phyloP scores from a whole-genome alignment of 768 basidiomycete species.

The Psilocybe azurescens region DNA sequence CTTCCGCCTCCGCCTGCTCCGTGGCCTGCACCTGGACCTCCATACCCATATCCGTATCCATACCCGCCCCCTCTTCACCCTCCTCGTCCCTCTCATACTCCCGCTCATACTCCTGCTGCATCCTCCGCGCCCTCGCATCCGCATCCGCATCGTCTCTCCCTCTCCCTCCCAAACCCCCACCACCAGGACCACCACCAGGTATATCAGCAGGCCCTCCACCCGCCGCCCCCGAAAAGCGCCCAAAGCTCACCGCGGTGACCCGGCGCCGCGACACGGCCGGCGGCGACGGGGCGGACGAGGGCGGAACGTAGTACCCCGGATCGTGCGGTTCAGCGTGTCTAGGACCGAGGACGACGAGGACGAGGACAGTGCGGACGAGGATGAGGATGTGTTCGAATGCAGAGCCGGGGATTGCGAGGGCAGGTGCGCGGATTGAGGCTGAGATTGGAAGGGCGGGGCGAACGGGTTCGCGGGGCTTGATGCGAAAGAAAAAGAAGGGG shows the following conservation, averaged over 20 bases:
- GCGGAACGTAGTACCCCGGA: no score
- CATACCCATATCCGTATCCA: slow-evolving; percentile 18
- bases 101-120: slow-evolving; percentile 9
- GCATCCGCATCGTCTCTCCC: no score
- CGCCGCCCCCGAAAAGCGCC: neutral
- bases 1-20: neutral
- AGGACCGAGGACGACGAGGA: no score
- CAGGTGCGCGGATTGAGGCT: no score
- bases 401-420: no score
- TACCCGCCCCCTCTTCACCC: slow-evolving; percentile 11
- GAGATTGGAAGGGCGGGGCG: no score
- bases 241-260: neutral
- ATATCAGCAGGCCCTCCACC: neutral
- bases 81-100: slow-evolving; percentile 33
- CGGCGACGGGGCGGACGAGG: no score
- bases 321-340: no score
- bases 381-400: no score
- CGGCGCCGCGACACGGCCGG: neutral
- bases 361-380: no score
- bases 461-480: no score
- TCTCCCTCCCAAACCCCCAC: neutral
- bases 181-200: neutral
- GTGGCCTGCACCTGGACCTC: neutral
- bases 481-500: neutral
- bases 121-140: neutral